A percentile compares a stretch with the other conserved stretches of the same genome.
Evolutionary conservation across 805 yeast species (phyloP).

Genomic region (Pichia heedii): DNA sequence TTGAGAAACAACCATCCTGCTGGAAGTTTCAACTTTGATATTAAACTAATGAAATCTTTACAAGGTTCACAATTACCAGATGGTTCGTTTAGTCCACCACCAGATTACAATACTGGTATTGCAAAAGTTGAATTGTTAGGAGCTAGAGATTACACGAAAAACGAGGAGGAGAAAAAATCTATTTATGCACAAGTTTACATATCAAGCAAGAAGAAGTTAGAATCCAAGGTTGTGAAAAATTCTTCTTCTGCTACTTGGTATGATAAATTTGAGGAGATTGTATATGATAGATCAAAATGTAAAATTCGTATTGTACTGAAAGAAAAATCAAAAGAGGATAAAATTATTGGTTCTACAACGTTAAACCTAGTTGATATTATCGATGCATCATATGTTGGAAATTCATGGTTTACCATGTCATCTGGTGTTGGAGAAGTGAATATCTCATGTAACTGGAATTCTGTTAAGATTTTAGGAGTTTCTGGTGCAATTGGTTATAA

Average conservation of each 20-base stretch:
- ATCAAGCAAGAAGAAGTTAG: slow-evolving; percentile 49
- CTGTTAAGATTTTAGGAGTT: slow-evolving; percentile 63
- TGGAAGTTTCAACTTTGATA: slow-evolving; percentile 64
- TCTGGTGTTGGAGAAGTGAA: slow-evolving; percentile 66
- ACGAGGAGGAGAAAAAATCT: slow-evolving; percentile 39
- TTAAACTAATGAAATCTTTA: slow-evolving; percentile 70
- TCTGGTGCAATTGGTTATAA: slow-evolving; percentile 72
- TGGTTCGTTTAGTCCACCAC: slow-evolving; percentile 78
- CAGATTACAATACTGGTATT: slow-evolving; percentile 92
- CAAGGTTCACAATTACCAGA: slow-evolving; percentile 56
- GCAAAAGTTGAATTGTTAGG: slow-evolving; percentile 57
- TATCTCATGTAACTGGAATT: slow-evolving; percentile 72
- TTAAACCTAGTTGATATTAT: slow-evolving; percentile 56
- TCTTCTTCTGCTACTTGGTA: slow-evolving; percentile 63
- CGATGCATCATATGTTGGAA: slow-evolving; percentile 70
- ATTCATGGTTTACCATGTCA: slow-evolving; percentile 65
- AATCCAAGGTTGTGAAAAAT: slow-evolving; percentile 51
- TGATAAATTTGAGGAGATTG: slow-evolving; percentile 47
- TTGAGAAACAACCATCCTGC: slow-evolving; percentile 76
- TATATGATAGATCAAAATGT: slow-evolving; percentile 62
- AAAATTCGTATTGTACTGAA: slow-evolving; percentile 58
- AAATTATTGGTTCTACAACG: slow-evolving; percentile 49
- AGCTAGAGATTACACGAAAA: slow-evolving; percentile 44
- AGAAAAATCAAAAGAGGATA: slow-evolving; percentile 48
- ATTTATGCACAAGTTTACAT: slow-evolving; percentile 66